Conservation (phyloP, 2,329 filamentous ascomycete species). For the Diaporthe caulivora region DNA sequence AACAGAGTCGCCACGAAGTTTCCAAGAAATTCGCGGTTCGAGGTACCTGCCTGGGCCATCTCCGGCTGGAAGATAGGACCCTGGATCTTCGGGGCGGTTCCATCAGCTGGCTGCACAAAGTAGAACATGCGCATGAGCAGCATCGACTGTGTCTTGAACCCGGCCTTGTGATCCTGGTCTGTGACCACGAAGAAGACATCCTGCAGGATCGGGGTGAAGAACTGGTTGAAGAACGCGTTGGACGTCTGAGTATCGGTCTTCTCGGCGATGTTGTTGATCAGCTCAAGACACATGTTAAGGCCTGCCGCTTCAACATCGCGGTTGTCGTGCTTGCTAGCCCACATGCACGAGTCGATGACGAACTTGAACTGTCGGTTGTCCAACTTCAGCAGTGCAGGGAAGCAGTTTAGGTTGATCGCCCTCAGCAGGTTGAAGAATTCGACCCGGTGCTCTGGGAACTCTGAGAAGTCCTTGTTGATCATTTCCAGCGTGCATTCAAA, state of each 20-base stretch:
- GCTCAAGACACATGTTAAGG: slow-evolving; percentile 96
- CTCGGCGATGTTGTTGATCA: slow-evolving; percentile 97
- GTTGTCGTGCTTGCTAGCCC: slow-evolving; percentile 99
- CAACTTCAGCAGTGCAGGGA: slow-evolving; percentile 92
- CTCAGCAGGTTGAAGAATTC: slow-evolving; percentile 98
- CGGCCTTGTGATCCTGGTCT: slow-evolving; percentile 97
- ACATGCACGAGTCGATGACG: slow-evolving; percentile 99
- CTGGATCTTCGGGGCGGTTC: slow-evolving; percentile 83
- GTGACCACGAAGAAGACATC: slow-evolving; percentile 99
- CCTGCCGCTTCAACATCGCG: slow-evolving; percentile 96
- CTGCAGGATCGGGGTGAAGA: slow-evolving; percentile 94
- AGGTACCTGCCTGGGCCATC: slow-evolving; percentile 84
- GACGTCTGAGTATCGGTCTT: slow-evolving; percentile 87
- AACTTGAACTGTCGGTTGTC: slow-evolving; percentile 99
- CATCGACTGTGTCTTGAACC: slow-evolving; percentile 98
- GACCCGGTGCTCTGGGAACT: slow-evolving; percentile 98
- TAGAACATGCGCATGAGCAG: slow-evolving; percentile 96
- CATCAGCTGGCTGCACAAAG: slow-evolving; percentile 83
- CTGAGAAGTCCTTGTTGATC: slow-evolving; percentile 99
- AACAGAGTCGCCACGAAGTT: slow-evolving; percentile 89
- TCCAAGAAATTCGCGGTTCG: slow-evolving; percentile 90
- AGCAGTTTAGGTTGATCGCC: slow-evolving; percentile 97
- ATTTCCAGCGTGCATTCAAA: slow-evolving; percentile 99
- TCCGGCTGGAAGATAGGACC: slow-evolving; percentile 90
- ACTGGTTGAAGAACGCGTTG: slow-evolving; percentile 97